Base-by-base conservation (phyloP, 768 basidiomycete genomes). In the Crepidotus variabilis region DNA sequence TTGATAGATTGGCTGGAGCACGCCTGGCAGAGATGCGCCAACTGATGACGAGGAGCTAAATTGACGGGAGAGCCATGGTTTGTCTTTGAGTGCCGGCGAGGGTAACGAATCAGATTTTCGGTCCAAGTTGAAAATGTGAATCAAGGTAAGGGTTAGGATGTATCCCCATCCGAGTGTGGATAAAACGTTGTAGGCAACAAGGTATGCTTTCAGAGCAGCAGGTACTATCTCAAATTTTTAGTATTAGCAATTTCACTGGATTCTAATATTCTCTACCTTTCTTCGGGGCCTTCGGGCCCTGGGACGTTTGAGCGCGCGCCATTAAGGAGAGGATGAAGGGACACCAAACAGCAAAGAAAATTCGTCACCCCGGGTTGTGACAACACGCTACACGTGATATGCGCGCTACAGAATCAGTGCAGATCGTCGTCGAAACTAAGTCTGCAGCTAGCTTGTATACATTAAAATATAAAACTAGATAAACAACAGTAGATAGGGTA, bases 91-190 rank as follows among this genome's bases (percentile, higher is more conserved):
- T 24, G 61, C 54, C 47, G 62, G 51, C 18, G 60, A 36, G 21
- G 60, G 33, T 20, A 71, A 47, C 18, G 61, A 56, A 36, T 72
- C 68, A 11, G 75, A 72, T 33, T 70, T 62, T 50, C 77, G 75
- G 47, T 78, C 77, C 35, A 76, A 61, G 54, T 78, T 72, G 62
- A 73, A 65, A 58, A 89, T 67, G 63, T 84, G 81, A 58, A 71
- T 60, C 61, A 85, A 53, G 55, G 83, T 82, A 50, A 75, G 67
- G 65, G 76, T 57, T 62, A 96, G 85, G 57, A 96, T 71, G 69
- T 83, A 83, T 0, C 70, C 69, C 95, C 95, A 98, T 47, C 86
- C 88, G 13, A 84, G 48, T 0, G 87, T 76, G 0, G 92, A 94
- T 34, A 86, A 64, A 60, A 80, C 62, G 73, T 98, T 97, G 80